Conservation (phyloP, 805 yeast genomes). For the Wickerhamiella allomyrinae region DNA sequence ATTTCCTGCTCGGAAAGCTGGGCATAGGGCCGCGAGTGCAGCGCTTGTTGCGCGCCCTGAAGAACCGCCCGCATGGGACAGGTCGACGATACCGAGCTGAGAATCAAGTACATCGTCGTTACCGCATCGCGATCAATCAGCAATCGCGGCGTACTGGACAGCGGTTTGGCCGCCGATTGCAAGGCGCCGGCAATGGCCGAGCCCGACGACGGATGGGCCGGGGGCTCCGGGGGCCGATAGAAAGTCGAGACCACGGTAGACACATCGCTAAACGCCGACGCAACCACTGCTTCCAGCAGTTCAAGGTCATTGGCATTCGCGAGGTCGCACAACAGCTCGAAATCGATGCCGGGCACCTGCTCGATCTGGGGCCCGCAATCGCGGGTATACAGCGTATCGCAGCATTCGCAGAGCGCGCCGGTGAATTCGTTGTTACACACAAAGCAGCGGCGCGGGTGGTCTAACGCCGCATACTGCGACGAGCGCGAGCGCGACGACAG, state of each 20-base stretch:
- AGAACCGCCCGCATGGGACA: constrained; percentile 19
- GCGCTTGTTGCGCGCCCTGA: constrained; percentile 18
- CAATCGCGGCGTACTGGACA: neutral
- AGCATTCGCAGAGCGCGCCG: constrained; percentile 11
- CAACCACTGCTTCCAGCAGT: constrained; percentile 15
- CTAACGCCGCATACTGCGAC: neutral
- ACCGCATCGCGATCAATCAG: constrained; percentile 8
- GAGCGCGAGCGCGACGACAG: neutral
- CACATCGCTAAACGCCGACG: constrained; percentile 12
- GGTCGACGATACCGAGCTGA: constrained; percentile 12
- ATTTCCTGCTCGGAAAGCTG: constrained; percentile 12
- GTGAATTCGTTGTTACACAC: constrained; percentile 14
- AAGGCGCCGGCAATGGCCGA: neutral
- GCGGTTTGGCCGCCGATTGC: neutral
- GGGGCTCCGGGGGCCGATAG: neutral
- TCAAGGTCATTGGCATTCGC: constrained; percentile 12
- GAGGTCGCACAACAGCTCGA: constrained; percentile 13
- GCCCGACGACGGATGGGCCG: neutral
- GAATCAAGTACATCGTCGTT: constrained; percentile 8
- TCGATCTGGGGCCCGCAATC: constrained; percentile 2
- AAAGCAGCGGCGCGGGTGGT: constrained; percentile 6
- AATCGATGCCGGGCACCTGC: constrained; percentile 9
- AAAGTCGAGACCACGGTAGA: constrained; percentile 13
- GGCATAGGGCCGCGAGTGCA: constrained; percentile 13
- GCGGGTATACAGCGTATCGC: constrained; percentile 14